phyloP scores from a whole-genome alignment of 352 stramenopile genomes.

The Pythium aquatile region DNA sequence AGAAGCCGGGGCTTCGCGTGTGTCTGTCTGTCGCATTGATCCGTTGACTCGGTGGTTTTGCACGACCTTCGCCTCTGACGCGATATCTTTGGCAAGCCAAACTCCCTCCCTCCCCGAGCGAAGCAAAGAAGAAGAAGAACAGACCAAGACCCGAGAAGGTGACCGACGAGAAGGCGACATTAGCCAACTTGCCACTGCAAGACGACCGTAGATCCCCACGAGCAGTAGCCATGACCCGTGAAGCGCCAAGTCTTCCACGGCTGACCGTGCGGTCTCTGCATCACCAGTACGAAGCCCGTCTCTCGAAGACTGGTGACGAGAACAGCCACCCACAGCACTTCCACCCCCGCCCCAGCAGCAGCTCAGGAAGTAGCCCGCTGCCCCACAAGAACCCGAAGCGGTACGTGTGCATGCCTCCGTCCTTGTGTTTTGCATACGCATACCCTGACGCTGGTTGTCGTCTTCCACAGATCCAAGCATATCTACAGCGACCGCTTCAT shows the following conservation, averaged over 20 bases:
- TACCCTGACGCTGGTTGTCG: neutral
- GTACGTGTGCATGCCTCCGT: slow-evolving; percentile 21
- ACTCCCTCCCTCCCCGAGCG: neutral
- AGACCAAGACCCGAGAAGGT: neutral
- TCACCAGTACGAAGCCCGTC: slow-evolving; percentile 44
- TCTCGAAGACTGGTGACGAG: slow-evolving; percentile 20
- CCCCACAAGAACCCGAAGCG: slow-evolving; percentile 54
- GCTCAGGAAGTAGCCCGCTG: slow-evolving; percentile 30
- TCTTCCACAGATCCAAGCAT: slow-evolving; percentile 48
- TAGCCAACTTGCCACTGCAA: slow-evolving; percentile 17
- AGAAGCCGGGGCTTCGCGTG: neutral
- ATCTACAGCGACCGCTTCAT: slow-evolving; percentile 91
- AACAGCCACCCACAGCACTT: slow-evolving; percentile 22
- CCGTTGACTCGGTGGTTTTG: slow-evolving; percentile 21
- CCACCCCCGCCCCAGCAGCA: slow-evolving; percentile 10
- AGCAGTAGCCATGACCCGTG: slow-evolving; percentile 22
- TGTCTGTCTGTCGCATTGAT: neutral
- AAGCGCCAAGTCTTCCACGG: slow-evolving; percentile 12
- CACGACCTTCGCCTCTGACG: neutral
- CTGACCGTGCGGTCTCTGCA: slow-evolving; percentile 38
- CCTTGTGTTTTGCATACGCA: neutral
- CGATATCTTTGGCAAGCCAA: slow-evolving; percentile 26
- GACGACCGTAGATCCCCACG: neutral
- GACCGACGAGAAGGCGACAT: slow-evolving; percentile 5
- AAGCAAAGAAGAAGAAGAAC: too few relatives aligned